Percentiles rank a stretch among this genome's conserved stretches.
phyloP scores from a whole-genome alignment of 1,284 basidiomycete species.

The Microbotryomycetes sp. region DNA sequence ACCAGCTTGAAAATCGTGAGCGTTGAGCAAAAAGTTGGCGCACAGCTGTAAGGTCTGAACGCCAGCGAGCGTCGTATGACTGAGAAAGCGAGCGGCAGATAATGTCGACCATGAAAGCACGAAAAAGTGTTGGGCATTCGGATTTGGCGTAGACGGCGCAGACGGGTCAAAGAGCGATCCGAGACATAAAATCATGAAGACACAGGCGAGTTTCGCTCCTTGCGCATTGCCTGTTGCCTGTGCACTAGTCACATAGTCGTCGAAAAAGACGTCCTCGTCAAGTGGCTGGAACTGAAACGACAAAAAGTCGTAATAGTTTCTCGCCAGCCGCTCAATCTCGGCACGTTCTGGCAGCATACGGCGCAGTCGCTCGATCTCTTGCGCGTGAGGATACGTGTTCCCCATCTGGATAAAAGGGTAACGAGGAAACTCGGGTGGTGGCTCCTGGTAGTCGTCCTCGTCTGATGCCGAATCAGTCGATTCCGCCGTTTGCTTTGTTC shows the following conservation, averaged over 20 bases:
- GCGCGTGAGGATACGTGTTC: not conserved
- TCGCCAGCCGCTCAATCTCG: conserved; percentile 1
- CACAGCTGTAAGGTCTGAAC: conserved; percentile 36
- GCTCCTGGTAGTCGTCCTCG: not conserved
- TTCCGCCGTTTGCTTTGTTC: not conserved
- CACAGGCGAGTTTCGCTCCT: conserved; percentile 31
- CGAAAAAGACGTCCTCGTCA: conserved; percentile 13
- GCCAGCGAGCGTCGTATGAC: conserved; percentile 29
- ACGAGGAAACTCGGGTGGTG: not conserved
- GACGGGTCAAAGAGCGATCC: conserved; percentile 34
- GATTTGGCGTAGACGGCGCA: conserved; percentile 24
- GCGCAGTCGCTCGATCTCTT: conserved; percentile 13
- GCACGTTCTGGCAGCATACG: not conserved
- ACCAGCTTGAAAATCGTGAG: conserved; percentile 31
- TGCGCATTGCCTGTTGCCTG: conserved; percentile 11
- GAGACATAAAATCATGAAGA: conserved; percentile 35
- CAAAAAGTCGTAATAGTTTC: conserved; percentile 8
- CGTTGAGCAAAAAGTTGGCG: conserved; percentile 35
- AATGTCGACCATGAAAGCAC: conserved; percentile 24
- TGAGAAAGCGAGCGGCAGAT: conserved; percentile 27
- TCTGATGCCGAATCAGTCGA: not conserved
- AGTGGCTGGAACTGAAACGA: not conserved
- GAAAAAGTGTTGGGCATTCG: conserved; percentile 22
- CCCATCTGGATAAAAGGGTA: conserved; percentile 14
- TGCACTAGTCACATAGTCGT: conserved; percentile 21